These are phyloP conservation scores for Macrocybe sp. DNA, from an alignment of 1,284 basidiomycete genomes.

Conservation along the genomic window DNA sequence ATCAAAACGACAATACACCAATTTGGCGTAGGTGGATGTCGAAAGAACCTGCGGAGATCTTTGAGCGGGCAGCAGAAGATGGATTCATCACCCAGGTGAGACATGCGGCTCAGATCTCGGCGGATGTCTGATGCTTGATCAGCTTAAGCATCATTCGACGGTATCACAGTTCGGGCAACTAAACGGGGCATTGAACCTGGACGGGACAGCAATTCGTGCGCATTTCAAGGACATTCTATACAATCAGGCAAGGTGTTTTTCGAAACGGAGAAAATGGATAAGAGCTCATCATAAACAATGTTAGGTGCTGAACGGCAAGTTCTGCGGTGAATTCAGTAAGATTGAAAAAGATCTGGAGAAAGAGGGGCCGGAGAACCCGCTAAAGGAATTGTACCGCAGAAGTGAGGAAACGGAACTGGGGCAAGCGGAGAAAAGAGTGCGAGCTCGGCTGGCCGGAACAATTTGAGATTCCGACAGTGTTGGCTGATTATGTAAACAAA, in stretches of 20 bases:
- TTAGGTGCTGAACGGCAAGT: conserved; percentile 57
- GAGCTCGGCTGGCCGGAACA: conserved; percentile 40
- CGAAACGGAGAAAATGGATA: background rate
- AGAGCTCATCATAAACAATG: background rate
- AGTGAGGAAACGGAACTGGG: conserved; percentile 48
- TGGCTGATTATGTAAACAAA: background rate
- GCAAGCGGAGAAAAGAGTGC: conserved; percentile 56
- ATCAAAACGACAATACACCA: background rate
- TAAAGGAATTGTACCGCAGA: conserved; percentile 48
- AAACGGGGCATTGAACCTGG: conserved; percentile 50
- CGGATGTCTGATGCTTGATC: conserved; percentile 4
- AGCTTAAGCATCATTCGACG: conserved; percentile 58
- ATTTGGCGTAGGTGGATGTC: conserved; percentile 57
- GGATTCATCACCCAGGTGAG: conserved; percentile 54
- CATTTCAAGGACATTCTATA: conserved; percentile 58
- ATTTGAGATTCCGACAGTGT: background rate
- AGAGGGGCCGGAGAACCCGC: conserved; percentile 49
- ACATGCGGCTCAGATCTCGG: conserved; percentile 1
- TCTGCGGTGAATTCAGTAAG: conserved; percentile 49
- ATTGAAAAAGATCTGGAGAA: conserved; percentile 58
- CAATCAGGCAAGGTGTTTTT: conserved; percentile 39
- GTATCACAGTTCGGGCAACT: conserved; percentile 63
- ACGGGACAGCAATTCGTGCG: conserved; percentile 40
- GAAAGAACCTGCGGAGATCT: conserved; percentile 68
- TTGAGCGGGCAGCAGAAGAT: conserved; percentile 62